Evolutionary conservation across 768 basidiomycete species (phyloP), one percentile per base, ranked within the genome.

Genomic region (Gloeophyllum trabeum): DNA sequence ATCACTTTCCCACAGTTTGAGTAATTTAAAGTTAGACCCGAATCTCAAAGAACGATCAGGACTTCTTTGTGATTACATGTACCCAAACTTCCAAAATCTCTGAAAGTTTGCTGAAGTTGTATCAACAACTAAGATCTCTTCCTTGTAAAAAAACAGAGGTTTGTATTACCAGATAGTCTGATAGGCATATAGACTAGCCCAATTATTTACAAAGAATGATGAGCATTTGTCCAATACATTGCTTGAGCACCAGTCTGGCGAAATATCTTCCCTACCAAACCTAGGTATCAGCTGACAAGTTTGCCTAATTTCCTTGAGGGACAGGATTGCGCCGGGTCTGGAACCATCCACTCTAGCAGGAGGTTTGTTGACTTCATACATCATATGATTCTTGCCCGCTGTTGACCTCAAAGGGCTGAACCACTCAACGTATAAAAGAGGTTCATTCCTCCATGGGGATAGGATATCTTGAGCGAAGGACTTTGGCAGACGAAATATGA

Each of bases 171-270:
- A 46, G n/a, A 48, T 20, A 12, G 41, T 42, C 32, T 48, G 45
- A 46, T 48, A 48, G 5, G 41, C 12, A 12, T 46, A 46, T n/a
- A 48, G 23, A 32, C 37, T 42, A 37, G 40, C 28, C 46, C 44
- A 48, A 26, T 48, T 48, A 42, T 48, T 48, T 6, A 48, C 34
- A n/a, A 46, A 32, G 38, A 48, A 48, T 12, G 24, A 20, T 14
- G 4, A 16, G 30, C 45, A 46, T 5, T 7, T 13, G 38, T 48
- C 47, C 25, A 48, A 34, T 16, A 48, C 41, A 30, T 18, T 47
- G 14, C 18, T 25, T 34, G 24, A 20, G 21, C 10, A 38, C 35
- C 44, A 34, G n/a, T 26, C 20, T 10, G 46, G 46, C 16, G 39
- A 35, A 10, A 16, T 16, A 10, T 32, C 28, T 10, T 10, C 16